These are phyloP conservation scores for Aspergillus calidoustus DNA, from an alignment of 2,329 filamentous ascomycete species.

Conservation along the genomic window DNA sequence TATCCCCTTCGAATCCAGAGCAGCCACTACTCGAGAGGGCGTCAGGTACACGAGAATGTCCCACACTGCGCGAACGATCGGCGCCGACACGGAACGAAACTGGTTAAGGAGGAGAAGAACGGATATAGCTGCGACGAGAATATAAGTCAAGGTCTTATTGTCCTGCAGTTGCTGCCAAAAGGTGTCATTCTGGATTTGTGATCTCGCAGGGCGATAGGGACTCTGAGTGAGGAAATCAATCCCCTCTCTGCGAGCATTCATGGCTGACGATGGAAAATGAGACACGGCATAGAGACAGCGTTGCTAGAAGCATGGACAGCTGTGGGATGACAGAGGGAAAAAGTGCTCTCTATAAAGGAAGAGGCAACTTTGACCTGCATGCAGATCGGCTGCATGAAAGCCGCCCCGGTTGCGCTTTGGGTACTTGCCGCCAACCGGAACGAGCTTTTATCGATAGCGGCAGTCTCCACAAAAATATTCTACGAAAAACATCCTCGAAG, in stretches of 20 bases:
- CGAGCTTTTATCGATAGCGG: slow-evolving; percentile 44
- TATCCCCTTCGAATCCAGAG: slow-evolving; percentile 57
- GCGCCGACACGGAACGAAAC: slow-evolving; percentile 35
- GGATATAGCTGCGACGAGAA: slow-evolving; percentile 33
- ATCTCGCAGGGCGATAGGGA: slow-evolving; percentile 32
- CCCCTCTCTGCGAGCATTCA: slow-evolving; percentile 41
- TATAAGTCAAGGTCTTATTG: slow-evolving; percentile 35
- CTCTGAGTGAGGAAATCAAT: slow-evolving; percentile 35
- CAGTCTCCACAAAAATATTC: slow-evolving; percentile 35
- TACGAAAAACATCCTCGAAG: slow-evolving; percentile 8
- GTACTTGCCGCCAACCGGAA: slow-evolving; percentile 35
- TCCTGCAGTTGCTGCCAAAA: slow-evolving; percentile 32
- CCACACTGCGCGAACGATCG: slow-evolving; percentile 41
- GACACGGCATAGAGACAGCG: slow-evolving; percentile 28
- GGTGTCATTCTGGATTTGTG: slow-evolving; percentile 39
- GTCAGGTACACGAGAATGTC: slow-evolving; percentile 44
- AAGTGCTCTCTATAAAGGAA: slow-evolving; percentile 20
- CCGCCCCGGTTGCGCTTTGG: slow-evolving; percentile 29
- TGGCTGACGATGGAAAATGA: slow-evolving; percentile 32
- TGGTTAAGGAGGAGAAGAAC: slow-evolving; percentile 37
- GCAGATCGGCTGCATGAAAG: slow-evolving; percentile 20
- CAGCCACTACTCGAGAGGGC: slow-evolving; percentile 46
- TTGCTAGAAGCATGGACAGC: slow-evolving; percentile 13
- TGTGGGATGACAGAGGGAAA: slow-evolving; percentile 18
- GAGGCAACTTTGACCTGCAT: slow-evolving; percentile 15